These are phyloP conservation scores for Colletotrichum cereale DNA, from an alignment of 2,329 filamentous ascomycete genomes.

Conservation along the genomic window DNA sequence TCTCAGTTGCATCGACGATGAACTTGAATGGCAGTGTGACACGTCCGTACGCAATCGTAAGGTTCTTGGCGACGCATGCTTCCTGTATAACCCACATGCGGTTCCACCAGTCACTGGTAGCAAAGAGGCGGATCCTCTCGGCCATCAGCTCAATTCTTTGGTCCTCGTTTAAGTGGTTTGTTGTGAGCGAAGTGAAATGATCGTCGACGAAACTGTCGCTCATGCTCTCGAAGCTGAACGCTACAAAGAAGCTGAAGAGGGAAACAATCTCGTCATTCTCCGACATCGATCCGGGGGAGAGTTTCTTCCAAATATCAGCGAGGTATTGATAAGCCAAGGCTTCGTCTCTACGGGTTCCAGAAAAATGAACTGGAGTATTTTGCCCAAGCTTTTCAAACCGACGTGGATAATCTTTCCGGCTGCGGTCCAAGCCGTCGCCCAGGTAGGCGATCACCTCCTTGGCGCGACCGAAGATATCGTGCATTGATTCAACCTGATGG, in stretches of 20 bases:
- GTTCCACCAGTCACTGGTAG: constrained; percentile 33
- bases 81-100: constrained; percentile 42
- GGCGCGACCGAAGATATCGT: constrained; percentile 25
- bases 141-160: neutral
- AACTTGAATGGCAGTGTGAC: constrained; percentile 16
- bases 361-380: neutral
- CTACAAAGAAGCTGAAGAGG: constrained; percentile 5
- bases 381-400: constrained; percentile 10
- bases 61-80: constrained; percentile 32
- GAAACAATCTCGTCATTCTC: constrained; percentile 24
- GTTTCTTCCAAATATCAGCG: neutral
- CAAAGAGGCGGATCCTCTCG: constrained; percentile 22
- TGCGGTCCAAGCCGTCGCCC: constrained; percentile 34
- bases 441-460: constrained; percentile 24
- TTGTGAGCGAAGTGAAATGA: neutral
- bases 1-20: neutral
- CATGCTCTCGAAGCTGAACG: neutral
- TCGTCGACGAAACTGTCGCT: neutral
- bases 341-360: neutral
- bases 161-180: neutral
- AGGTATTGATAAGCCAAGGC: neutral
- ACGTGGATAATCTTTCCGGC: constrained; percentile 7
- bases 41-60: constrained; percentile 26
- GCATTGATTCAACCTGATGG: constrained; percentile 38
- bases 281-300: neutral